phyloP scores from a whole-genome alignment of 1,284 basidiomycete species.

The Melanopsichium pennsylvanicum region DNA sequence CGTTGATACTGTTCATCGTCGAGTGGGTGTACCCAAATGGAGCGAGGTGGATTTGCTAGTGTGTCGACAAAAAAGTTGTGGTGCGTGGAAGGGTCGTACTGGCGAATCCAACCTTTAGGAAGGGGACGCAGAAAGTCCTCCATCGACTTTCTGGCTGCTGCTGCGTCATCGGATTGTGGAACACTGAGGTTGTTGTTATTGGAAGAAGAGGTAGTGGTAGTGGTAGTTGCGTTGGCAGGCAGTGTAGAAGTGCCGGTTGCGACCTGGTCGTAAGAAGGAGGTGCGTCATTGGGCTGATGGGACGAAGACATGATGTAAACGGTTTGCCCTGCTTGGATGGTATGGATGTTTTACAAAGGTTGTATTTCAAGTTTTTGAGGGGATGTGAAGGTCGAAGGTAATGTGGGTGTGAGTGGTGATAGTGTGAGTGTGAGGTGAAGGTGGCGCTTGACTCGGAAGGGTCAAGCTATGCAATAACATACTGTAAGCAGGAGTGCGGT shows the following conservation, averaged over 20 bases:
- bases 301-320: slow-evolving; percentile 12
- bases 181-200: not conserved
- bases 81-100: slow-evolving; percentile 51
- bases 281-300: slow-evolving; percentile 19
- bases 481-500: no score
- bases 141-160: slow-evolving; percentile 26
- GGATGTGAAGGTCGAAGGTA: not conserved
- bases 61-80: slow-evolving; percentile 64
- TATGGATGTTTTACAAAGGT: no score
- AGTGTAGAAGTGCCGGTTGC: slow-evolving; percentile 4
- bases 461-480: not conserved
- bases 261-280: slow-evolving; percentile 45
- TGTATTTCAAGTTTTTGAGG: no score
- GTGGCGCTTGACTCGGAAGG: no score
- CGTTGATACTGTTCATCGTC: slow-evolving; percentile 50
- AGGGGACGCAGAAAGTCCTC: slow-evolving; percentile 52
- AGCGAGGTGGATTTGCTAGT: slow-evolving; percentile 58
- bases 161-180: slow-evolving; percentile 2
- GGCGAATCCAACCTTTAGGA: slow-evolving; percentile 59
- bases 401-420: no score
- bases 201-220: not conserved
- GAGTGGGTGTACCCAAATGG: slow-evolving; percentile 64
- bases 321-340: no score
- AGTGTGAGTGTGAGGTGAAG: no score
- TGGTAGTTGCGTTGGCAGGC: no score